Conservation (phyloP, 169 alveolate species). For the Cryptosporidium viatorum region DNA sequence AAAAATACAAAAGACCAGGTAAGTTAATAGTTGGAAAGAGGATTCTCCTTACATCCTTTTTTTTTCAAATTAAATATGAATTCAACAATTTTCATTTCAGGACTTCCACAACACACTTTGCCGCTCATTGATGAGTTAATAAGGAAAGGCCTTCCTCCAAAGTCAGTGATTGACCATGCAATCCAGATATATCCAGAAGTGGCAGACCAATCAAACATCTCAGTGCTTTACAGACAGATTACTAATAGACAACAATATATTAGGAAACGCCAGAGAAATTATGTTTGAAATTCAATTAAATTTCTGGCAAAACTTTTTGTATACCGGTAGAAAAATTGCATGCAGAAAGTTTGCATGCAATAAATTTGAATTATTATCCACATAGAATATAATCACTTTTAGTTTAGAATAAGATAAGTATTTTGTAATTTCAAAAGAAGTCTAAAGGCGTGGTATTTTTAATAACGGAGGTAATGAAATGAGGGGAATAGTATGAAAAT, state of each 20-base stretch:
- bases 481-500: neutral
- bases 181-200: conserved; percentile 73
- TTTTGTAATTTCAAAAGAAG: neutral
- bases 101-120: conserved; percentile 74
- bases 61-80: neutral
- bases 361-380: neutral
- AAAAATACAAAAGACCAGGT: conserved; percentile 73
- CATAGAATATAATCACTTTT: neutral
- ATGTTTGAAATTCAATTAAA: conserved; percentile 4
- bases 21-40: neutral
- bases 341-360: conserved; percentile 12
- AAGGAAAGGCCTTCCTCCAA: conserved; percentile 73
- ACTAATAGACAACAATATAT: conserved; percentile 71
- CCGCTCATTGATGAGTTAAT: conserved; percentile 68
- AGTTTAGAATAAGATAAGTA: conserved; percentile 15
- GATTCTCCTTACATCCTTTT: neutral
- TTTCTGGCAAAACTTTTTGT: neutral
- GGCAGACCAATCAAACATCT: conserved; percentile 67
- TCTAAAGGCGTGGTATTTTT: neutral
- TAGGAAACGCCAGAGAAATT: conserved; percentile 72
- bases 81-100: neutral
- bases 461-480: neutral
- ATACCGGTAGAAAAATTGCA: neutral
- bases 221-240: conserved; percentile 64
- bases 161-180: conserved; percentile 73